phyloP scores from a whole-genome alignment of 768 basidiomycete genomes.

The Boletus huronensis region DNA sequence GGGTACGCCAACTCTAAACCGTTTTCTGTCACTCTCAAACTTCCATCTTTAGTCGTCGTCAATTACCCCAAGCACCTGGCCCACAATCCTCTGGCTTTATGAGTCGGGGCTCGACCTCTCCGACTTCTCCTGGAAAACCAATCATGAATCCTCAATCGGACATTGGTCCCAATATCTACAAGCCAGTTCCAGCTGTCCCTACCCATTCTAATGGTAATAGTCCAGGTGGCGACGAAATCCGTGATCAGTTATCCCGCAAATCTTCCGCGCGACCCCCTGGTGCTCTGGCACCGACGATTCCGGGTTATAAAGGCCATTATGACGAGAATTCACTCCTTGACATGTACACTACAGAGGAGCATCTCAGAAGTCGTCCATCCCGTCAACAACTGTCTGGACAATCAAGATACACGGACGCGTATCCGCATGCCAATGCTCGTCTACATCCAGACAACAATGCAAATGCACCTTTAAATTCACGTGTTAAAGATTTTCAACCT shows the following conservation, averaged over 20 bases:
- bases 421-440: constrained; percentile 10
- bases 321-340: constrained; percentile 26
- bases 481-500: constrained; percentile 19
- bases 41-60: constrained; percentile 23
- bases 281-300: constrained; percentile 26
- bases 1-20: constrained; percentile 12
- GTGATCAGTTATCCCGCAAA: constrained; percentile 18
- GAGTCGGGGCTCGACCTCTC: constrained; percentile 23
- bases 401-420: constrained; percentile 18
- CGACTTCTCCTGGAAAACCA: constrained; percentile 16
- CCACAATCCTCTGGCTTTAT: constrained; percentile 13
- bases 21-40: not conserved
- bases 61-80: constrained; percentile 27
- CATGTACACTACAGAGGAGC: constrained; percentile 21
- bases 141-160: constrained; percentile 17
- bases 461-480: constrained; percentile 11
- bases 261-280: constrained; percentile 29
- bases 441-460: constrained; percentile 12
- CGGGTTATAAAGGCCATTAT: constrained; percentile 20
- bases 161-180: constrained; percentile 23
- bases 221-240: constrained; percentile 18
- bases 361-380: constrained; percentile 11
- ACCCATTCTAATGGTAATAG: constrained; percentile 8
- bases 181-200: constrained; percentile 32
- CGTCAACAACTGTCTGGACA: constrained; percentile 22